Evolutionary conservation across 1,284 basidiomycete species (phyloP).

Genomic region (Ceratobasidium papillatum): DNA sequence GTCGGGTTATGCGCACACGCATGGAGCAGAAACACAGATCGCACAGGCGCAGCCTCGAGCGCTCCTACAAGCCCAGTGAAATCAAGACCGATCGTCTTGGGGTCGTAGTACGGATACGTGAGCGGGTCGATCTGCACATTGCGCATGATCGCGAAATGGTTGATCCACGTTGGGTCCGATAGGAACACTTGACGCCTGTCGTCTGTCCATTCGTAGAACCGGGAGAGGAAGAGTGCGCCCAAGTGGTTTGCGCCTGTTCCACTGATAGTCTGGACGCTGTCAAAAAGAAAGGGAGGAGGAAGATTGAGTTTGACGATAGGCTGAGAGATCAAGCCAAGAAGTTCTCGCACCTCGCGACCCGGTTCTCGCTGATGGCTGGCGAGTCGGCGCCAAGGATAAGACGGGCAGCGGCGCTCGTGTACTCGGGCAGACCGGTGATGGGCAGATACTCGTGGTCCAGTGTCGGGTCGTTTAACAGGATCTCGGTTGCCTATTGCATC

Average conservation of each 20-base stretch:
- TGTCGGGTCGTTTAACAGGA: conserved; percentile 72
- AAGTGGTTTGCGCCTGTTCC: conserved; percentile 96
- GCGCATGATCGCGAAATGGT: conserved; percentile 89
- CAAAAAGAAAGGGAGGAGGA: neutral
- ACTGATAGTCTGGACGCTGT: conserved; percentile 90
- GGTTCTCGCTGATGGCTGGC: conserved; percentile 73
- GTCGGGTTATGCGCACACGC: conserved; percentile 97
- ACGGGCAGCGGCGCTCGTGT: conserved; percentile 79
- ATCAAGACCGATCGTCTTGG: conserved; percentile 88
- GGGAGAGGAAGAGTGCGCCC: conserved; percentile 86
- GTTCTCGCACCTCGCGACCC: conserved; percentile 59
- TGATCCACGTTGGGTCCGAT: conserved; percentile 94
- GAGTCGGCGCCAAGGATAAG: conserved; percentile 83
- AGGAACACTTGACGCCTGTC: conserved; percentile 76
- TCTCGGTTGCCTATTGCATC: conserved; percentile 74
- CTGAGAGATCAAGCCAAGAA: neutral
- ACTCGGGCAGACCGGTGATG: conserved; percentile 87
- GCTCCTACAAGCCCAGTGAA: conserved; percentile 76
- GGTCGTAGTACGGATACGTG: conserved; percentile 91
- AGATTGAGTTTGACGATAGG: conserved; percentile 11
- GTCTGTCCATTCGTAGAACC: conserved; percentile 77
- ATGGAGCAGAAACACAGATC: conserved; percentile 89
- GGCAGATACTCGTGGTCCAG: conserved; percentile 95
- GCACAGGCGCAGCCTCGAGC: conserved; percentile 69
- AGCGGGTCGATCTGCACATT: conserved; percentile 83